phyloP scores from a whole-genome alignment of 352 stramenopile genomes.

The Pythium pyrilobum region DNA sequence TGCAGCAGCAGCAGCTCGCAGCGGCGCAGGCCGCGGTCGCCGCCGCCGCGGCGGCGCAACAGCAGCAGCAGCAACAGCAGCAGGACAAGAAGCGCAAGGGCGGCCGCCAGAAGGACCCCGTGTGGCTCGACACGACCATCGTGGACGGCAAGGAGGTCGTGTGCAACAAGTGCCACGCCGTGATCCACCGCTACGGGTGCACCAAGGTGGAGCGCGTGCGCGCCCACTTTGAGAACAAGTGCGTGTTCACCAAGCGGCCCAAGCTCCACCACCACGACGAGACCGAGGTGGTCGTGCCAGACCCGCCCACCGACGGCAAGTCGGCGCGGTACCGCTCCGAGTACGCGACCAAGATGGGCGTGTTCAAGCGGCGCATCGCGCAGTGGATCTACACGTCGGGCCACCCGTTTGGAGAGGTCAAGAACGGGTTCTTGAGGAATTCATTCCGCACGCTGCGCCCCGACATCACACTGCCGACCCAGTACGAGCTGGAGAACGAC shows the following conservation, averaged over 20 bases:
- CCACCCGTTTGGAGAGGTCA: slow-evolving; percentile 38
- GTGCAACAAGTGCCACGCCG: slow-evolving; percentile 58
- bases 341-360: slow-evolving; percentile 40
- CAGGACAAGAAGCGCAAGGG: slow-evolving; percentile 43
- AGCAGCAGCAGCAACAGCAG: background rate
- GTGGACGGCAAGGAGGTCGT: slow-evolving; percentile 49
- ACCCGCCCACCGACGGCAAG: slow-evolving; percentile 10
- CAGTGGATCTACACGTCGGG: slow-evolving; percentile 61
- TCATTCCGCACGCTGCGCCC: slow-evolving; percentile 37
- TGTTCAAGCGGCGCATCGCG: slow-evolving; percentile 62
- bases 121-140: slow-evolving; percentile 59
- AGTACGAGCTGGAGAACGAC: slow-evolving; percentile 60
- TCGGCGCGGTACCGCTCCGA: slow-evolving; percentile 15
- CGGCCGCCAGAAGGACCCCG: slow-evolving; percentile 42
- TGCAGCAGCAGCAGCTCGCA: slow-evolving; percentile 4
- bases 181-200: slow-evolving; percentile 66
- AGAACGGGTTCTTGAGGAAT: slow-evolving; percentile 37
- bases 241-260: slow-evolving; percentile 22
- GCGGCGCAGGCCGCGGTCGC: slow-evolving; percentile 3
- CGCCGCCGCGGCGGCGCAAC: background rate
- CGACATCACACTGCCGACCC: slow-evolving; percentile 35
- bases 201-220: slow-evolving; percentile 71
- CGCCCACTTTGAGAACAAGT: slow-evolving; percentile 63
- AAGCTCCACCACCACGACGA: slow-evolving; percentile 14
- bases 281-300: slow-evolving; percentile 3